A percentile compares a stretch with the other conserved stretches of the same genome.
These are phyloP conservation scores for Coniochaeta pulveracea DNA, from an alignment of 2,329 filamentous ascomycete species.

Conservation along the genomic window DNA sequence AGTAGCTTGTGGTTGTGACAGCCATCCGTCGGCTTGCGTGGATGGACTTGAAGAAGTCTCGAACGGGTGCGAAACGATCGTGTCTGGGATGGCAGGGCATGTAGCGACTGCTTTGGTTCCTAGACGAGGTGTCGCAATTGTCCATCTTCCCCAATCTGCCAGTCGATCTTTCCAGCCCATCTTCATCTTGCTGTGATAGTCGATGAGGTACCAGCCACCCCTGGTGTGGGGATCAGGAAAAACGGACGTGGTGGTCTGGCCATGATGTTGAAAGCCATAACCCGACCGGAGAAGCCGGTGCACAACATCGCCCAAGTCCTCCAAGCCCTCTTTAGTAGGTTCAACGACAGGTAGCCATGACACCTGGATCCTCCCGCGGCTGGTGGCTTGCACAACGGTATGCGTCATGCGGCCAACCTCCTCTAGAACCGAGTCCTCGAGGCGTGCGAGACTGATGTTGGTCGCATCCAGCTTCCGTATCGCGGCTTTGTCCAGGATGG, in stretches of 20 bases:
- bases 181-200: conserved; percentile 16
- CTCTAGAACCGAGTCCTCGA: conserved; percentile 17
- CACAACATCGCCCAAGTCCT: conserved; percentile 31
- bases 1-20: conserved; percentile 9
- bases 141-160: conserved; percentile 22
- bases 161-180: conserved; percentile 25
- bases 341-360: conserved; percentile 28
- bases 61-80: conserved; percentile 1
- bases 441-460: conserved; percentile 13
- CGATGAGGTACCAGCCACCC: conserved; percentile 19
- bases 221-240: conserved; percentile 10
- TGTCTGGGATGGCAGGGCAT: not conserved
- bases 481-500: conserved; percentile 15
- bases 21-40: conserved; percentile 13
- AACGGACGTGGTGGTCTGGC: conserved; percentile 5
- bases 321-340: conserved; percentile 13
- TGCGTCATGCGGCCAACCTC: conserved; percentile 27
- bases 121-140: conserved; percentile 7
- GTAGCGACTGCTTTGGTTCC: no score
- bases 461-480: conserved; percentile 13
- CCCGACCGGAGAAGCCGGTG: conserved; percentile 30
- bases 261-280: conserved; percentile 11
- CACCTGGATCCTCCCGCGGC: conserved; percentile 18
- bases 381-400: conserved; percentile 23
- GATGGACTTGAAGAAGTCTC: not conserved